phyloP scores from a whole-genome alignment of 164 flowering plant genomes.

The Magnolia changhungtana region DNA sequence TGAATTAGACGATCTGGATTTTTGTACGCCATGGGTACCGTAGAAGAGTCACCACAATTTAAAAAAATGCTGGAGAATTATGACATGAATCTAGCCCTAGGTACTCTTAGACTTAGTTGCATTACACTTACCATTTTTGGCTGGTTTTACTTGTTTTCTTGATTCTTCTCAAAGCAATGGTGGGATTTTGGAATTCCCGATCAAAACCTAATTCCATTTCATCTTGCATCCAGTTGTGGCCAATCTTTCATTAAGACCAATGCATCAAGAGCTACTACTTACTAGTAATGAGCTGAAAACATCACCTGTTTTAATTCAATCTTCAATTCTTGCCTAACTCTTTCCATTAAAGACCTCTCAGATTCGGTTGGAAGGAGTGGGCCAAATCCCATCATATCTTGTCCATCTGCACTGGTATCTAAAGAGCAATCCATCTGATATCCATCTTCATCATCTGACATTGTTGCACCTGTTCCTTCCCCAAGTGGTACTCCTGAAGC shows the following conservation, averaged over 20 bases:
- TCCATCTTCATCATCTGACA: conserved; percentile 97
- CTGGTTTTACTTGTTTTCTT: no score
- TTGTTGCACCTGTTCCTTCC: conserved; percentile 89
- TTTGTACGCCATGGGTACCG: no score
- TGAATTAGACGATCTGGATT: no score
- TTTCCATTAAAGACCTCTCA: conserved; percentile 88
- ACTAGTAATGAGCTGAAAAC: neutral
- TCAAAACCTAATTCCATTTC: no score
- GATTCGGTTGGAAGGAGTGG: conserved; percentile 95
- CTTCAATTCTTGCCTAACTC: conserved; percentile 87
- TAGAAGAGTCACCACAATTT: no score
- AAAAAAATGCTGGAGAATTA: no score
- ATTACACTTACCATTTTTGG: no score
- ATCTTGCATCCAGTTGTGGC: no score
- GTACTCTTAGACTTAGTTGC: no score
- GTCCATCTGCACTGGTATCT: conserved; percentile 58
- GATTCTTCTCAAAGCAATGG: no score
- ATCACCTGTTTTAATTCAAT: conserved; percentile 88
- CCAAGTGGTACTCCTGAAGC: conserved; percentile 64
- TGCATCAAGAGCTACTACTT: neutral
- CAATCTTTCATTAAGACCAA: neutral
- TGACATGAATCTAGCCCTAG: no score
- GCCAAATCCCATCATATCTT: conserved; percentile 89
- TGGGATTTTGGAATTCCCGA: no score
- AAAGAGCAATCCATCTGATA: conserved; percentile 60